phyloP scores from a whole-genome alignment of 306 rosid species.

The Quercus bicolor region DNA sequence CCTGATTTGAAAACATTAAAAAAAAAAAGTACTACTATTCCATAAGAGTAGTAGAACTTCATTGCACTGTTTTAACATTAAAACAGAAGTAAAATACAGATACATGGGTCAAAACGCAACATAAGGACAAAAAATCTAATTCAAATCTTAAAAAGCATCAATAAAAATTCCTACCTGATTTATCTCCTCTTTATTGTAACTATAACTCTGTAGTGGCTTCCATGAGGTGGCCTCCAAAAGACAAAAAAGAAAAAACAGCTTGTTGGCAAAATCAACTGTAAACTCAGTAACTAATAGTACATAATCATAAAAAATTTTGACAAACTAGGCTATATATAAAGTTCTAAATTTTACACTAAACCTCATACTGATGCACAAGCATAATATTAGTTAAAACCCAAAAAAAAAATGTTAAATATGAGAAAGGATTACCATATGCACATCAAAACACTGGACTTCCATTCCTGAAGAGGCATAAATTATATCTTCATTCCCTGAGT shows the following conservation, averaged over 20 bases:
- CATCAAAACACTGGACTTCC: conserved; percentile 84
- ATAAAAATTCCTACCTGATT: conserved; percentile 58
- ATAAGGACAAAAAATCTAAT: background rate
- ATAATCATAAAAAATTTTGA: background rate
- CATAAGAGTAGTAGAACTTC: background rate
- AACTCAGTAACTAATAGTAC: background rate
- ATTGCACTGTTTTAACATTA: background rate
- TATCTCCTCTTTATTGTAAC: conserved; percentile 87
- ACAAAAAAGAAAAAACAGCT: background rate
- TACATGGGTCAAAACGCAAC: conserved; percentile 6
- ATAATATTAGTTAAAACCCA: too few species aligned
- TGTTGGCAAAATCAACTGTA: background rate
- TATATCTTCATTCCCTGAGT: conserved; percentile 75
- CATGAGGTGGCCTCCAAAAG: conserved; percentile 55
- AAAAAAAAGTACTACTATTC: background rate
- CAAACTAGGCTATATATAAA: too few species aligned
- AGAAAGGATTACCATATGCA: conserved; percentile 64
- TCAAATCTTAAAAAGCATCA: conserved; percentile 12
- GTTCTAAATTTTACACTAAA: background rate
- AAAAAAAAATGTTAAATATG: background rate
- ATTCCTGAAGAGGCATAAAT: conserved; percentile 70
- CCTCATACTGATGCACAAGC: background rate
- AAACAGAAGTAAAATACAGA: conserved; percentile 15
- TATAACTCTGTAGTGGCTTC: conserved; percentile 64
- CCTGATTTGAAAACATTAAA: background rate